phyloP scores from a whole-genome alignment of 2,329 filamentous ascomycete species.

The Verticillium alfalfae region DNA sequence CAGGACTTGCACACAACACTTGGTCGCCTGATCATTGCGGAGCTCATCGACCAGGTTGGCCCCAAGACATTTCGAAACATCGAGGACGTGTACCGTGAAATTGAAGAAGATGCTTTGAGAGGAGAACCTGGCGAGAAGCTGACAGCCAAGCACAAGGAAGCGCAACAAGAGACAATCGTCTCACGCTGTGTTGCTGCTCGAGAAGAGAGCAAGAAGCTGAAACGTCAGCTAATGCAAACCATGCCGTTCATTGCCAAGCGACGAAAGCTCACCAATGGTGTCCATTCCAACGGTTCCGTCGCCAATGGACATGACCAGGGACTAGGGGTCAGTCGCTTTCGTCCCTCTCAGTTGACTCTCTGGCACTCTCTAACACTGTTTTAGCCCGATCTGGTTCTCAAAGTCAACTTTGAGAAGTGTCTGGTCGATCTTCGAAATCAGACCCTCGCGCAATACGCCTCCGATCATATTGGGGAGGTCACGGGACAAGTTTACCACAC shows the following conservation, averaged over 20 bases:
- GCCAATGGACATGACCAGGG: constrained; percentile 30
- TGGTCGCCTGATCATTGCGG: constrained; percentile 53
- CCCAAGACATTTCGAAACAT: constrained; percentile 53
- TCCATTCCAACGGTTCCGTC: constrained; percentile 25
- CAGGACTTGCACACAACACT: constrained; percentile 45
- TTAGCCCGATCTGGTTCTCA: constrained; percentile 67
- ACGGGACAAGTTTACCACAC: constrained; percentile 76
- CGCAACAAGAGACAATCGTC: constrained; percentile 52
- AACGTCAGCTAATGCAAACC: constrained; percentile 42
- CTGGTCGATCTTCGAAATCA: constrained; percentile 76
- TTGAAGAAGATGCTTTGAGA: constrained; percentile 58
- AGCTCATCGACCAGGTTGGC: constrained; percentile 62
- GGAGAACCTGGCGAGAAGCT: constrained; percentile 34
- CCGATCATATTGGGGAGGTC: constrained; percentile 63
- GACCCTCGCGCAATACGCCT: constrained; percentile 67
- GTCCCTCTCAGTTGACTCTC: background rate
- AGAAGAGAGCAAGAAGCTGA: constrained; percentile 44
- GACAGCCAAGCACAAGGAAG: constrained; percentile 56
- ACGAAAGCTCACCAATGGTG: constrained; percentile 48
- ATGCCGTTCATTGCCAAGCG: constrained; percentile 40
- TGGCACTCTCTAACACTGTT: background rate
- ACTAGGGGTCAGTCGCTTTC: constrained; percentile 44
- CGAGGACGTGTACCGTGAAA: constrained; percentile 53
- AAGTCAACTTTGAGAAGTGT: constrained; percentile 81
- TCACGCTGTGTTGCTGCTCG: constrained; percentile 48